Evolutionary conservation across 1,284 basidiomycete genomes (phyloP).

Genomic region (Dichomitus squalens): DNA sequence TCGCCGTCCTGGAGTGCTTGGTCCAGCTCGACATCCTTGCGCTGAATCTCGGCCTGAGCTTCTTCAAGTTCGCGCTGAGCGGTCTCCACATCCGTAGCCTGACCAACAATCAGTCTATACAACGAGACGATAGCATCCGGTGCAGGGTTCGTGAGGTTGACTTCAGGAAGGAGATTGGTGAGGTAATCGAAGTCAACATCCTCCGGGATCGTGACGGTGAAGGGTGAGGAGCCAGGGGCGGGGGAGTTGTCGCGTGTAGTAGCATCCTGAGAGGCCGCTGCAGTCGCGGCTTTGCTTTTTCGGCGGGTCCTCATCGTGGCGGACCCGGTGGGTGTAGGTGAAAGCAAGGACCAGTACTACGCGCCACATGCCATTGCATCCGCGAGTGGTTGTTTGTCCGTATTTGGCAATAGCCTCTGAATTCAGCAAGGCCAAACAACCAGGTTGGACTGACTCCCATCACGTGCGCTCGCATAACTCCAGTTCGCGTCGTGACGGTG

Average conservation of each 20-base stretch:
- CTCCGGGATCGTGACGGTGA: conserved; percentile 45
- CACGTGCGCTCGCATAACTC: conserved; percentile 17
- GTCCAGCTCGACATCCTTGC: conserved; percentile 77
- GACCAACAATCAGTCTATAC: conserved; percentile 62
- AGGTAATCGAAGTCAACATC: conserved; percentile 67
- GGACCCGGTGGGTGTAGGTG: conserved; percentile 19
- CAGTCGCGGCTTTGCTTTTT: conserved; percentile 44
- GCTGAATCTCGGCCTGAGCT: conserved; percentile 59
- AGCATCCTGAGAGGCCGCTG: conserved; percentile 33
- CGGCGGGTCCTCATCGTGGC: conserved; percentile 43
- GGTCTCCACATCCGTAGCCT: conserved; percentile 55
- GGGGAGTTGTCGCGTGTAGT: conserved; percentile 29
- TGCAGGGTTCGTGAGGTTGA: conserved; percentile 55
- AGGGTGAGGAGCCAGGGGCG: conserved; percentile 12
- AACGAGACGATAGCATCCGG: conserved; percentile 59
- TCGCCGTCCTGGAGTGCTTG: conserved; percentile 77
- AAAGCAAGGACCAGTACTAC: conserved; percentile 11
- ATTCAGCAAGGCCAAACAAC: conserved; percentile 31
- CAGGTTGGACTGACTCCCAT: conserved; percentile 9
- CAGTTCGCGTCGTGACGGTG: conserved; percentile 17
- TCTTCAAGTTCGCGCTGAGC: conserved; percentile 65
- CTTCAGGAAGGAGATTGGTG: conserved; percentile 52
- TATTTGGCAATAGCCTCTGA: conserved; percentile 31
- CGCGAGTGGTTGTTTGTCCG: conserved; percentile 26
- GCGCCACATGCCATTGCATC: conserved; percentile 18